phyloP scores from a whole-genome alignment of 106 monocot genomes.

The Vanilla planifolia region DNA sequence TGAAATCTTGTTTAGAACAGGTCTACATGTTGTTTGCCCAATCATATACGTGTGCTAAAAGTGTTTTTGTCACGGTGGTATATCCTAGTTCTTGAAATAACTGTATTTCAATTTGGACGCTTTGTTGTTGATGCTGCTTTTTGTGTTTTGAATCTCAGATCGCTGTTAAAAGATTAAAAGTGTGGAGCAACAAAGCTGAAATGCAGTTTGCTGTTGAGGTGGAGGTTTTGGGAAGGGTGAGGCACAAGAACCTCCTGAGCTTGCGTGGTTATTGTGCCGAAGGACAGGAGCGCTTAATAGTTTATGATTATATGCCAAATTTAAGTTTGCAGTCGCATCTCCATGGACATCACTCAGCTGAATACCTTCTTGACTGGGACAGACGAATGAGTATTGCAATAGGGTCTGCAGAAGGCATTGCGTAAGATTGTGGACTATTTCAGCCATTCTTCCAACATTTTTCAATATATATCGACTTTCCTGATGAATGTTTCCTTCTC shows the following conservation, averaged over 20 bases:
- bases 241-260: slow-evolving; percentile 19
- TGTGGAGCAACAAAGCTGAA: slow-evolving; percentile 19
- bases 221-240: slow-evolving; percentile 17
- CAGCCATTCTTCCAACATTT: not conserved
- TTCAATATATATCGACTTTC: not conserved
- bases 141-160: slow-evolving; percentile 4
- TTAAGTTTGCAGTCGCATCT: slow-evolving; percentile 25
- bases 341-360: slow-evolving; percentile 12
- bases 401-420: slow-evolving; percentile 18
- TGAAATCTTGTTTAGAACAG: too few species aligned
- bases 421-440: slow-evolving; percentile 13
- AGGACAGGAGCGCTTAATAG: slow-evolving; percentile 17
- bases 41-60: too few species aligned
- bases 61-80: too few species aligned
- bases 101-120: too few species aligned
- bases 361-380: slow-evolving; percentile 11
- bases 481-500: not conserved
- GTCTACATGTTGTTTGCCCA: too few species aligned
- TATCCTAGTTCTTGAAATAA: too few species aligned
- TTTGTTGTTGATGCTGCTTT: too few species aligned
- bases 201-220: slow-evolving; percentile 16
- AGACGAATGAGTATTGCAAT: slow-evolving; percentile 17
- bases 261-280: slow-evolving; percentile 21
- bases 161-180: slow-evolving; percentile 19
- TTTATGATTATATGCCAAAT: slow-evolving; percentile 25